These are phyloP conservation scores for Penicillium mononematosum DNA, from an alignment of 495 filamentous ascomycete species.

Conservation along the genomic window DNA sequence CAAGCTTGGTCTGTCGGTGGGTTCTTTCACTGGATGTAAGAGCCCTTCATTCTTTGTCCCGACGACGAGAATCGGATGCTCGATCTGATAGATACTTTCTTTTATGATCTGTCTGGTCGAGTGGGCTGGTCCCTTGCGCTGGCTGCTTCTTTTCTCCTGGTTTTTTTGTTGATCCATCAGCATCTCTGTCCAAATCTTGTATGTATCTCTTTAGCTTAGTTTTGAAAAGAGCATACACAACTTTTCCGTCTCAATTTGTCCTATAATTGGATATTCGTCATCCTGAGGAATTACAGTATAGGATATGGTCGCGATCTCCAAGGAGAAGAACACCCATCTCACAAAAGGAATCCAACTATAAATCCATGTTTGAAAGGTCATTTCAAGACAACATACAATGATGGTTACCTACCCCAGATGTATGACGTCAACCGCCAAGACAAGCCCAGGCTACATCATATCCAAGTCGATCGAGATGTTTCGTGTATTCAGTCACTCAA, in stretches of 20 bases:
- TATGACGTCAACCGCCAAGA: conserved; percentile 13
- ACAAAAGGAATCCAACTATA: neutral
- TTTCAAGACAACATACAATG: neutral
- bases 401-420: conserved; percentile 5
- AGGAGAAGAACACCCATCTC: neutral
- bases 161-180: conserved; percentile 21
- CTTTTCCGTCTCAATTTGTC: neutral
- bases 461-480: neutral
- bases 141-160: conserved; percentile 28
- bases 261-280: neutral
- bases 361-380: too few relatives aligned
- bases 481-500: neutral
- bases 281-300: neutral
- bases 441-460: neutral
- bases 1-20: conserved; percentile 35
- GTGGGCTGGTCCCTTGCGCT: conserved; percentile 24
- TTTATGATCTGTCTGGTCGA: conserved; percentile 19
- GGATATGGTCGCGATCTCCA: neutral
- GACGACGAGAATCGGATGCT: conserved; percentile 30
- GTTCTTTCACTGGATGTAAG: conserved; percentile 30
- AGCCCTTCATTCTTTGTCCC: conserved; percentile 23
- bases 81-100: conserved; percentile 10
- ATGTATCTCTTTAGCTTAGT: conserved; percentile 26
- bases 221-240: conserved; percentile 24
- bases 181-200: conserved; percentile 22